These are phyloP conservation scores for Selenicereus undatus DNA, from an alignment of 148 eudicot genomes.

Conservation along the genomic window DNA sequence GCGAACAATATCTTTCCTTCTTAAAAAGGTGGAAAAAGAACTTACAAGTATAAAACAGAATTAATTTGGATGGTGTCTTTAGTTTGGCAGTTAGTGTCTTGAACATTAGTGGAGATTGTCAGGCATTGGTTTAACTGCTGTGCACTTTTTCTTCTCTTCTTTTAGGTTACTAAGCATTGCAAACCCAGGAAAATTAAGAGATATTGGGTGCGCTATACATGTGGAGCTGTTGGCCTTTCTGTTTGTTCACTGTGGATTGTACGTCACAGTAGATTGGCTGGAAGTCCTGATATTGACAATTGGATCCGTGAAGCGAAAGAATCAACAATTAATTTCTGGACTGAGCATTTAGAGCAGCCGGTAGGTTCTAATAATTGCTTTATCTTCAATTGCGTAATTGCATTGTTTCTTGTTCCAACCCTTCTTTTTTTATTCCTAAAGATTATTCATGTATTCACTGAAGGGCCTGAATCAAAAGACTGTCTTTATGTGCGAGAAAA, in stretches of 20 bases:
- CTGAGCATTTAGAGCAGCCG: slow-evolving; percentile 93
- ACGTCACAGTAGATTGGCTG: slow-evolving; percentile 84
- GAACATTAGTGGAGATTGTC: background rate
- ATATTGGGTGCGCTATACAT: slow-evolving; percentile 81
- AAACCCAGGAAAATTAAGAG: slow-evolving; percentile 73
- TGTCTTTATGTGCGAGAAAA: background rate
- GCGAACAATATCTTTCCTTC: background rate
- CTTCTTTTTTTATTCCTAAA: background rate
- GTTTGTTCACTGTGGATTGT: slow-evolving; percentile 79
- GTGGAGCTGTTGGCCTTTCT: slow-evolving; percentile 76
- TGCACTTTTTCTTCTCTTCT: slow-evolving; percentile 14
- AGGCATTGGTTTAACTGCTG: background rate
- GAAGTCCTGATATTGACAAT: slow-evolving; percentile 89
- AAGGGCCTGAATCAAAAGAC: background rate
- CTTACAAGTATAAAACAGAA: background rate
- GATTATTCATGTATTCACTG: too few relatives aligned
- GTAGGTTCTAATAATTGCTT: slow-evolving; percentile 36
- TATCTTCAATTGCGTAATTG: background rate
- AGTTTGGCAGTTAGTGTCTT: slow-evolving; percentile 3
- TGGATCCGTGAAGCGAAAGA: slow-evolving; percentile 92
- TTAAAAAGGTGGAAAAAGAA: background rate
- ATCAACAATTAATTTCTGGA: slow-evolving; percentile 74
- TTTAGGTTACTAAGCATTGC: slow-evolving; percentile 66
- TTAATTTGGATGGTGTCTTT: background rate
- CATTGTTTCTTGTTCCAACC: background rate